A percentile compares a stretch with the other conserved stretches of the same genome.
These are phyloP conservation scores for Fusarium coicis DNA, from an alignment of 2,329 filamentous ascomycete species.

Conservation along the genomic window DNA sequence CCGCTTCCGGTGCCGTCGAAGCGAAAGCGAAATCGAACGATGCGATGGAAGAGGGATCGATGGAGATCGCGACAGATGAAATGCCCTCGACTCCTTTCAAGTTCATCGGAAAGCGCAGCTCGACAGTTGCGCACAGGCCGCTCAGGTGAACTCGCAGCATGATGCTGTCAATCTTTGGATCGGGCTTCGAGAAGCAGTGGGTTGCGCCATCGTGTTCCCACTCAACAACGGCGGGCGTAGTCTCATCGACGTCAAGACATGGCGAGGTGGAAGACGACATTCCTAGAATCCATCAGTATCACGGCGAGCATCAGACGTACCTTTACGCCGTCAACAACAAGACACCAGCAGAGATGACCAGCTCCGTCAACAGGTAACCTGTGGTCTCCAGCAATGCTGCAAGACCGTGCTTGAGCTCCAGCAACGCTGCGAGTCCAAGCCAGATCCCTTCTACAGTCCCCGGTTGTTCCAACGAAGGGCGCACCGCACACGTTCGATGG, in stretches of 20 bases:
- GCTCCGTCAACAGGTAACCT: constrained; percentile 14
- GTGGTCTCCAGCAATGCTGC: constrained; percentile 10
- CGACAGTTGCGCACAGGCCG: not conserved
- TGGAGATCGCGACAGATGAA: not conserved
- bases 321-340: not conserved
- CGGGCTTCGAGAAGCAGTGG: constrained; percentile 14
- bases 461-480: constrained; percentile 23
- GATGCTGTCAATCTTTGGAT: constrained; percentile 18
- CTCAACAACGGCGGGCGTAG: constrained; percentile 2
- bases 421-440: constrained; percentile 9
- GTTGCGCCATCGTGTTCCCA: constrained; percentile 8
- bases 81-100: constrained; percentile 17
- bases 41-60: constrained; percentile 20
- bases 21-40: constrained; percentile 3
- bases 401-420: not conserved
- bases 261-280: constrained; percentile 5
- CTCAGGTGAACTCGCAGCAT: not conserved
- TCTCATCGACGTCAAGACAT: constrained; percentile 23
- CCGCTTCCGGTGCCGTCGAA: not conserved
- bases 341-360: constrained; percentile 5
- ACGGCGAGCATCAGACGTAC: not conserved
- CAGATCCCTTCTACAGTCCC: constrained; percentile 11
- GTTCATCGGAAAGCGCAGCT: constrained; percentile 18
- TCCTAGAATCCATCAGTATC: constrained; percentile 5
- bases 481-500: constrained; percentile 4